Base-by-base conservation (phyloP, 495 filamentous ascomycete genomes). In the Copromyces sp. region DNA sequence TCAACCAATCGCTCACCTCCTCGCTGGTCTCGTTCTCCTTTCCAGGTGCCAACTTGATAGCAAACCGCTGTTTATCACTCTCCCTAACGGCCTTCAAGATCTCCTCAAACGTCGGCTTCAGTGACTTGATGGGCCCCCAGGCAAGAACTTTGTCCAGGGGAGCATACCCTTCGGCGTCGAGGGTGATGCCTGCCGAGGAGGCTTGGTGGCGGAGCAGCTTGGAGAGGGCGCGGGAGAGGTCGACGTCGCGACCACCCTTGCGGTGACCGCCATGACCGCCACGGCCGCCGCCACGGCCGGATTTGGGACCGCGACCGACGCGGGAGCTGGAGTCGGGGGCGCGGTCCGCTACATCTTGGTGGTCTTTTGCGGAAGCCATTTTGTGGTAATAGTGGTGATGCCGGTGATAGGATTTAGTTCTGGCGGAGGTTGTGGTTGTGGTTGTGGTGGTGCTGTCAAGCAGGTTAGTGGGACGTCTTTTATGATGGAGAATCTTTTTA, bases 1-100 rank as follows among this genome's bases (percentile, higher is more conserved):
- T 97, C 16, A 97, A 84, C 84, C 89, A 98, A 78, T 92, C 83
- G 2, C 86, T 78, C 0, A 92, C 88, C 45, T 90, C 82, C 29
- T 17, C 29, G 16, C 39, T 40, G 1, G 8, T 40, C 83, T 98
- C 95, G 74, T 92, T 95, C 3, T 95, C 95, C 78, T 95, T 94
- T 96, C 84, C 84, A 37, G 35, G 35, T 5, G 35, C 89, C 97
- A 79, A 91, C 83, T 2, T 87, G 74, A 85, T 75, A 40, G 92
- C 86, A 85, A 97, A 99, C 24, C 95, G 93, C 80, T 98, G 92
- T 80, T 99, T 99, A 78, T 95, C 93, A 74, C 92, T 94, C 29
- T 85, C 85, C 9, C 82, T 80, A 47, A 98, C 95, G 42, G 91
- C 86, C n/a, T 83, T 71, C 40, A 85, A 79, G 78, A 99, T 88